A percentile compares a stretch with the other conserved stretches of the same genome.
Conservation (phyloP, 129 eudicot genomes). For the Flaveria bidentis region DNA sequence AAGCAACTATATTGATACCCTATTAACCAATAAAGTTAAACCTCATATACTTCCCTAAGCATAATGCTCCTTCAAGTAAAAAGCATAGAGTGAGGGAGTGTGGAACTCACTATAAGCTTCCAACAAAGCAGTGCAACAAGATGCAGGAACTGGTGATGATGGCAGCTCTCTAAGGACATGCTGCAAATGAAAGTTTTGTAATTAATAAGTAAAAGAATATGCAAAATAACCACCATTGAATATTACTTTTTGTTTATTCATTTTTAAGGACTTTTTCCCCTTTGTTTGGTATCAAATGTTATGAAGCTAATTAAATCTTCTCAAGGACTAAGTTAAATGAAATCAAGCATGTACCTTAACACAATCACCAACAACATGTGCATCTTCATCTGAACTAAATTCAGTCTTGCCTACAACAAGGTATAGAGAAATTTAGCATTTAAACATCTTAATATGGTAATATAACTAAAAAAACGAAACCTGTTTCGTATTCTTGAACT, state of each 20-base stretch:
- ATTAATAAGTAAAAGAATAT: conserved; percentile 18
- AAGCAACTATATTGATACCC: background rate
- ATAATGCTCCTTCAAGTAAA: background rate
- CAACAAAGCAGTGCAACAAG: conserved; percentile 93
- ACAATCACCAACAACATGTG: conserved; percentile 97
- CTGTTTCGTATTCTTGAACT: conserved; percentile 97
- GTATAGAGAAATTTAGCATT: conserved; percentile 27
- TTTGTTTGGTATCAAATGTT: background rate
- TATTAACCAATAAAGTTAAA: background rate
- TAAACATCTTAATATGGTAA: conserved; percentile 1
- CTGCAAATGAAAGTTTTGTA: conserved; percentile 43
- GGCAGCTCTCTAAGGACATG: conserved; percentile 99
- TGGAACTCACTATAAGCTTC: conserved; percentile 86
- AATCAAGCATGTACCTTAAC: conserved; percentile 63
- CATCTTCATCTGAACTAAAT: conserved; percentile 88
- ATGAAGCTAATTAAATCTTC: background rate
- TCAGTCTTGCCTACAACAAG: conserved; percentile 72
- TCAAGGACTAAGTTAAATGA: background rate
- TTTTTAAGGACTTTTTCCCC: background rate
- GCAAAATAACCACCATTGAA: background rate
- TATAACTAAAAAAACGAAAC: conserved; percentile 34
- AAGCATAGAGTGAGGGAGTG: background rate
- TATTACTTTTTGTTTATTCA: background rate
- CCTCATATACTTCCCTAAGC: background rate
- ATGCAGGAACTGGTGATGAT: conserved; percentile 99